Conservation (phyloP, 2,329 filamentous ascomycete genomes). For the Domatiomyces catenatus region DNA sequence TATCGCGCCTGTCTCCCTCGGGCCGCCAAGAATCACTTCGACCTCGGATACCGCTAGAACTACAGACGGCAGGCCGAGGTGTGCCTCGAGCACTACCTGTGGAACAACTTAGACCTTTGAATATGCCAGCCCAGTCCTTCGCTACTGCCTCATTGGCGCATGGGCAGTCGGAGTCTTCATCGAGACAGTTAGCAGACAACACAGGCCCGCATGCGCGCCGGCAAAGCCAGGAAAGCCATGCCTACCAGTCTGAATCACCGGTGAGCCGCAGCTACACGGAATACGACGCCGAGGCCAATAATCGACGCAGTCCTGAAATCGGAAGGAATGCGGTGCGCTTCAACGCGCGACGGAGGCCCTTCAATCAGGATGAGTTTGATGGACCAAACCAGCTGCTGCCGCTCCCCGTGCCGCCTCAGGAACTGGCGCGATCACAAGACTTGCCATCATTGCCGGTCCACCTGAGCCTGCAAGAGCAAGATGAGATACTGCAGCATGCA, state of each 20-base stretch:
- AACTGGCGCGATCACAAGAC: conserved; percentile 64
- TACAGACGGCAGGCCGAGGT: conserved; percentile 5
- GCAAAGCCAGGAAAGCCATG: conserved; percentile 16
- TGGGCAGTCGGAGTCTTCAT: conserved; percentile 5
- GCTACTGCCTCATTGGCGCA: conserved; percentile 8
- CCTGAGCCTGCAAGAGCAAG: conserved; percentile 69
- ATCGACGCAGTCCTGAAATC: conserved; percentile 10
- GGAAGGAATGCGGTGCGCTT: conserved; percentile 11
- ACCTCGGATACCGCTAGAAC: neutral
- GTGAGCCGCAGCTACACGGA: conserved; percentile 15
- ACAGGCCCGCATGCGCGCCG: conserved; percentile 9
- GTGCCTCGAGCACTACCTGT: conserved; percentile 7
- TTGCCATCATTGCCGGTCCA: conserved; percentile 70
- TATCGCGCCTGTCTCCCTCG: conserved; percentile 9
- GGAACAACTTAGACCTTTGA: conserved; percentile 11
- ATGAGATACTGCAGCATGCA: conserved; percentile 62
- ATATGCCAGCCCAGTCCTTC: conserved; percentile 9
- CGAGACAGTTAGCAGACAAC: conserved; percentile 11
- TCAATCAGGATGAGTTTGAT: conserved; percentile 79
- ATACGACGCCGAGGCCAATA: conserved; percentile 14
- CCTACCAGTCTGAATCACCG: conserved; percentile 13
- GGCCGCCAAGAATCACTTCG: conserved; percentile 9
- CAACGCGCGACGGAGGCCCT: conserved; percentile 31
- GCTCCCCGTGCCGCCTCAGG: conserved; percentile 52
- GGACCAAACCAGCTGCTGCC: conserved; percentile 71